phyloP scores from a whole-genome alignment of 495 filamentous ascomycete genomes.

The Neurospora sp. region DNA sequence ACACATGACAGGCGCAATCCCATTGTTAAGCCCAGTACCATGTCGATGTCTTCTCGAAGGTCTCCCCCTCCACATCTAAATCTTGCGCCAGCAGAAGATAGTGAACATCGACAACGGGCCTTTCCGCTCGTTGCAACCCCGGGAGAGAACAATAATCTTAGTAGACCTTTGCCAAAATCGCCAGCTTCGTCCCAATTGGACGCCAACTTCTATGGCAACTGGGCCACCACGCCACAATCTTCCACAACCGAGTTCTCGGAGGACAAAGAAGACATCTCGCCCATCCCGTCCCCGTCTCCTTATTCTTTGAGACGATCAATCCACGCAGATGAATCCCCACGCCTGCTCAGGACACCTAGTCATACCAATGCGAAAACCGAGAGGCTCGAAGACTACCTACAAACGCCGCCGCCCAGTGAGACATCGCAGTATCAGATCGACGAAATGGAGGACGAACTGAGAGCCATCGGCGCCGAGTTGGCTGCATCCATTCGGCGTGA shows the following conservation, averaged over 20 bases:
- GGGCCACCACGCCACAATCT: conserved; percentile 36
- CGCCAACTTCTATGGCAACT: conserved; percentile 37
- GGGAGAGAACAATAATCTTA: conserved; percentile 22
- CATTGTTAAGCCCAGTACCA: conserved; percentile 24
- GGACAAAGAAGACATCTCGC: conserved; percentile 31
- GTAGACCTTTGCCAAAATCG: conserved; percentile 44
- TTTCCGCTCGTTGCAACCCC: conserved; percentile 1
- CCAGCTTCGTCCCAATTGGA: conserved; percentile 42
- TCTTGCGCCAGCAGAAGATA: conserved; percentile 23
- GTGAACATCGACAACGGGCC: conserved; percentile 9
- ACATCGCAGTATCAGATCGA: conserved; percentile 38
- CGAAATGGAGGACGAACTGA: conserved; percentile 88
- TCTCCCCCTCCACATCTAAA: conserved; percentile 40
- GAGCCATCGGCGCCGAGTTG: conserved; percentile 83
- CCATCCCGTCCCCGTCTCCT: conserved; percentile 32
- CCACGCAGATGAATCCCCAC: conserved; percentile 27
- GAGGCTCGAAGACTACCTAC: conserved; percentile 32
- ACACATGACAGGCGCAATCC: conserved; percentile 13
- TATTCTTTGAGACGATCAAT: conserved; percentile 29
- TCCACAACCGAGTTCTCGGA: conserved; percentile 36
- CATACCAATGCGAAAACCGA: conserved; percentile 22
- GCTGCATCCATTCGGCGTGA: conserved; percentile 87
- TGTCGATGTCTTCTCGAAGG: conserved; percentile 35
- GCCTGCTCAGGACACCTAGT: conserved; percentile 22
- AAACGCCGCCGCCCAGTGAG: conserved; percentile 33